Percentiles rank a stretch among this genome's conserved stretches.
Conservation (phyloP, 345 rosid species). For the Sonneratia caseolaris region DNA sequence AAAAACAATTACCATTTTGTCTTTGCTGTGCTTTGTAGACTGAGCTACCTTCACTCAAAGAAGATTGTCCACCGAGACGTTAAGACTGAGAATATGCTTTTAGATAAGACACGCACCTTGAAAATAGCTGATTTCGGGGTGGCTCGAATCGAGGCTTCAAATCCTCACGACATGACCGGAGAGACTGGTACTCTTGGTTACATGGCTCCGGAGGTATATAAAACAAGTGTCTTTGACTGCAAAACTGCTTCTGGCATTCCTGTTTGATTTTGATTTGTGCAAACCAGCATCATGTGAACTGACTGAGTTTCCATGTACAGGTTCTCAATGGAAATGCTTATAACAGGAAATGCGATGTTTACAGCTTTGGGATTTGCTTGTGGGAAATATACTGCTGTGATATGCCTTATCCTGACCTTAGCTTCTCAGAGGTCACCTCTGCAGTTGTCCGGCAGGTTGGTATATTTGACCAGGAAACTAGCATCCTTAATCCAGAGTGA, state of each 20-base stretch:
- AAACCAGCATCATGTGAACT: neutral
- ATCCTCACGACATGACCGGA: conserved; percentile 98
- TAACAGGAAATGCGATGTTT: conserved; percentile 92
- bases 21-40: conserved; percentile 29
- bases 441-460: conserved; percentile 94
- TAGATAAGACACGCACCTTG: conserved; percentile 74
- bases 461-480: neutral
- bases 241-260: neutral
- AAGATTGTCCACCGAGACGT: conserved; percentile 98
- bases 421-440: conserved; percentile 93
- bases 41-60: conserved; percentile 80
- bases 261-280: neutral
- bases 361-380: conserved; percentile 92
- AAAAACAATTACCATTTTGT: neutral
- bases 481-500: neutral
- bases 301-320: conserved; percentile 22
- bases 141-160: conserved; percentile 94
- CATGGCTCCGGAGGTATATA: conserved; percentile 94
- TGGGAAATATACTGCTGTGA: conserved; percentile 99
- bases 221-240: neutral
- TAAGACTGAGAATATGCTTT: conserved; percentile 94
- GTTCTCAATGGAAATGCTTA: conserved; percentile 89
- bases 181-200: conserved; percentile 99
- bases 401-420: conserved; percentile 98
- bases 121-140: conserved; percentile 98